These are phyloP conservation scores for Chytridium lagenaria DNA, from an alignment of 371 early-diverging fungal genomes.

Conservation along the genomic window DNA sequence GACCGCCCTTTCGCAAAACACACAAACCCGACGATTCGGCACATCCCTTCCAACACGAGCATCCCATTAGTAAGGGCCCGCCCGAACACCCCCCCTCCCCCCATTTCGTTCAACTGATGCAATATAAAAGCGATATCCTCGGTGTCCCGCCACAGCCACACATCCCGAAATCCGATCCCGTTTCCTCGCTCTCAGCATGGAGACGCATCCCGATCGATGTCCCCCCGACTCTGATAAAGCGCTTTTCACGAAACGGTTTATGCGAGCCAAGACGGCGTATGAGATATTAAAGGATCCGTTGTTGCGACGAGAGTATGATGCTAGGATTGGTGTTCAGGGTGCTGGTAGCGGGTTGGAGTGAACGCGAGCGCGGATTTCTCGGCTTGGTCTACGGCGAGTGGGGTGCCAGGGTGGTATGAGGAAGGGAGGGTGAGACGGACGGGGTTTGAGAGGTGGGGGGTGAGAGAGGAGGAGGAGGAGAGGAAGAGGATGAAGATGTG, in stretches of 20 bases:
- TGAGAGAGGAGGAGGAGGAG: not conserved
- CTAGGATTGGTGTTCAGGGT: not conserved
- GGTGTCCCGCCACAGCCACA: slow-evolving; percentile 2
- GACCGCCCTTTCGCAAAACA: not conserved
- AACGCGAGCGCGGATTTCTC: slow-evolving; percentile 4
- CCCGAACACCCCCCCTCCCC: too few species aligned
- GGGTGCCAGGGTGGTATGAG: not conserved
- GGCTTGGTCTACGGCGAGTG: not conserved
- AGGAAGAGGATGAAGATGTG: not conserved
- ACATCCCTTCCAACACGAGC: not conserved
- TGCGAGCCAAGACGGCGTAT: slow-evolving; percentile 23
- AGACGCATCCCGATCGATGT: slow-evolving; percentile 18
- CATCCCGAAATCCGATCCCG: slow-evolving; percentile 5
- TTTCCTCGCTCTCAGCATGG: slow-evolving; percentile 11
- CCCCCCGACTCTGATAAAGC: not conserved
- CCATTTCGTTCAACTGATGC: too few species aligned
- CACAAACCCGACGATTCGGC: not conserved
- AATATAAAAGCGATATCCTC: slow-evolving; percentile 8
- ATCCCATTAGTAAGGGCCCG: not conserved
- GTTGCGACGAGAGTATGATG: slow-evolving; percentile 23
- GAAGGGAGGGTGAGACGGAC: not conserved
- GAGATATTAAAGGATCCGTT: slow-evolving; percentile 15
- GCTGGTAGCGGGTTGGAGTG: not conserved
- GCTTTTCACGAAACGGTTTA: slow-evolving; percentile 12
- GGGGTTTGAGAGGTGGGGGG: not conserved